Evolutionary conservation across 345 rosid species (phyloP).

Genomic region (Bruguiera sexangula): DNA sequence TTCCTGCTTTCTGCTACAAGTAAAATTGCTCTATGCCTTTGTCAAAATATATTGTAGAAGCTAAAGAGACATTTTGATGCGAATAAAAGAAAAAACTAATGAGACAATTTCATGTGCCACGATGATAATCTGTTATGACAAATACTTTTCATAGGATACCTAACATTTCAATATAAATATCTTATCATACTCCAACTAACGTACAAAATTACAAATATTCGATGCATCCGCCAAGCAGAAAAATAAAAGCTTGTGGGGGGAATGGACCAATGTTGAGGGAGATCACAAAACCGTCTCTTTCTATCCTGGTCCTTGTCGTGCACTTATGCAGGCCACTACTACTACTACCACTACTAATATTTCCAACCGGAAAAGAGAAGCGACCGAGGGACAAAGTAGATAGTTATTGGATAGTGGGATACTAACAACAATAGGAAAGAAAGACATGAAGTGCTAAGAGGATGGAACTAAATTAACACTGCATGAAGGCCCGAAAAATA

Average conservation of each 20-base stretch:
- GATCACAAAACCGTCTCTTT: slow-evolving; percentile 69
- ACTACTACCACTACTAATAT: slow-evolving; percentile 8
- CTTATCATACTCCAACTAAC: slow-evolving; percentile 13
- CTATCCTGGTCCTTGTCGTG: slow-evolving; percentile 21
- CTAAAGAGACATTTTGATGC: too few species aligned
- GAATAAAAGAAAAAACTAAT: too few species aligned
- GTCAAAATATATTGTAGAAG: too few species aligned
- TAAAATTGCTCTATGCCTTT: too few species aligned
- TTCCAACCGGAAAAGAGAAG: slow-evolving; percentile 14
- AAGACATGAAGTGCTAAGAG: neutral
- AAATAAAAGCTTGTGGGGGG: slow-evolving; percentile 41
- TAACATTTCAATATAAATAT: slow-evolving; percentile 7
- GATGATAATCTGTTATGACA: neutral
- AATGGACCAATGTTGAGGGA: slow-evolving; percentile 37
- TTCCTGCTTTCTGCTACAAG: too few species aligned
- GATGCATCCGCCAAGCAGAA: slow-evolving; percentile 39
- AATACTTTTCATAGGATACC: neutral
- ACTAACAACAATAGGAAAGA: neutral
- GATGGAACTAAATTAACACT: neutral
- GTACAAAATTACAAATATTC: slow-evolving; percentile 16
- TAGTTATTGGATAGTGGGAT: too few species aligned
- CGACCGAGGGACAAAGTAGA: neutral
- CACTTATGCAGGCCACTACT: neutral
- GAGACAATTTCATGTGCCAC: neutral
- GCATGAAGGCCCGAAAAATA: slow-evolving; percentile 45